Percentiles rank a stretch among this genome's conserved stretches.
phyloP scores from a whole-genome alignment of 2,329 filamentous ascomycete genomes.

The Penicillium capsulatum region DNA sequence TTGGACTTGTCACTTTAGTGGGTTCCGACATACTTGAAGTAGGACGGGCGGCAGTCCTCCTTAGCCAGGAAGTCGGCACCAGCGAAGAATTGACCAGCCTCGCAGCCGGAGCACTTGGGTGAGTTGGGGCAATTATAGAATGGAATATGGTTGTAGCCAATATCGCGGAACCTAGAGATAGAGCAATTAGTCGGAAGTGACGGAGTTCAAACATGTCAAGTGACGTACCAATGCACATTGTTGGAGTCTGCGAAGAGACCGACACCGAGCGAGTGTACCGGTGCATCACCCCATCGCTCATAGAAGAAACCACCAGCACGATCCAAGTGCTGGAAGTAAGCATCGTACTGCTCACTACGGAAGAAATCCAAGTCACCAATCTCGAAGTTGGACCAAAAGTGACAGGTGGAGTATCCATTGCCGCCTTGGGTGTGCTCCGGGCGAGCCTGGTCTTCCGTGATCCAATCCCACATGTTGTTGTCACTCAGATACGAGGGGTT shows the following conservation, averaged over 20 bases:
- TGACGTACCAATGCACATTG: conserved; percentile 83
- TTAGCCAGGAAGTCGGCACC: conserved; percentile 79
- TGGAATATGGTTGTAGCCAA: conserved; percentile 96
- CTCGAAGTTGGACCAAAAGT: conserved; percentile 99
- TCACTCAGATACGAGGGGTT: conserved; percentile 75
- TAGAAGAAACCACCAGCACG: conserved; percentile 96
- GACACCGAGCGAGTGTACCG: conserved; percentile 89
- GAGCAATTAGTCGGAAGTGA: conserved; percentile 3
- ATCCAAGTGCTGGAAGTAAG: conserved; percentile 95
- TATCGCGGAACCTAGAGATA: conserved; percentile 86
- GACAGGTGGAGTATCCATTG: conserved; percentile 93
- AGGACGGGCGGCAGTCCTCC: conserved; percentile 92
- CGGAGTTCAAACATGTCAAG: background rate
- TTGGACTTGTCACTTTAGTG: conserved; percentile 48
- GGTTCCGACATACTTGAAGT: conserved; percentile 93
- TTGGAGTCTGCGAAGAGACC: conserved; percentile 86
- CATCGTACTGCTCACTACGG: conserved; percentile 83
- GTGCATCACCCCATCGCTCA: conserved; percentile 96
- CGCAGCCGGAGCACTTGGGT: conserved; percentile 84
- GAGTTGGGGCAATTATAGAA: conserved; percentile 99
- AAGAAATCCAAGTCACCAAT: conserved; percentile 92
- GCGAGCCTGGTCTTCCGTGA: conserved; percentile 71
- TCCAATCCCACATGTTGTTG: conserved; percentile 83
- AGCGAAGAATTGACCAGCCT: conserved; percentile 82
- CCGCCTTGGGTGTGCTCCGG: conserved; percentile 76